Percentiles rank a stretch among this genome's conserved stretches.
These are phyloP conservation scores for Yarrowia sp. DNA, from an alignment of 805 yeast species.

Conservation along the genomic window DNA sequence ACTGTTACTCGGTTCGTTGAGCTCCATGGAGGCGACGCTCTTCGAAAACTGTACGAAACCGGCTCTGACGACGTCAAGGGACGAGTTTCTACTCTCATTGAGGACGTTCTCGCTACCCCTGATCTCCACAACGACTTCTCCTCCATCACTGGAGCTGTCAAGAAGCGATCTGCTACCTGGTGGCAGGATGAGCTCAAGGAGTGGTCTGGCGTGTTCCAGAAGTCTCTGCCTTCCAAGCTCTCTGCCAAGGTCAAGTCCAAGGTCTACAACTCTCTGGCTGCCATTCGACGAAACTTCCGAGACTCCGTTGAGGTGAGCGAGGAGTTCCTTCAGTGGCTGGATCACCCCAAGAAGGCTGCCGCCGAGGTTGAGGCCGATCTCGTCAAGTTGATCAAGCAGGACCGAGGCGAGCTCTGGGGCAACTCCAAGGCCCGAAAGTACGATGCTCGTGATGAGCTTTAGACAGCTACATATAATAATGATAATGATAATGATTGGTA, in stretches of 20 bases:
- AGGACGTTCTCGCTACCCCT: slow-evolving; percentile 29
- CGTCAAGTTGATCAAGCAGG: slow-evolving; percentile 1
- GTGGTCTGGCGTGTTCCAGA: slow-evolving; percentile 33
- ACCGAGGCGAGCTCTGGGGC: slow-evolving; percentile 25
- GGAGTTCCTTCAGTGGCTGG: slow-evolving; percentile 26
- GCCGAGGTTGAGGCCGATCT: slow-evolving; percentile 13
- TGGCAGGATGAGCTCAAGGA: slow-evolving; percentile 34
- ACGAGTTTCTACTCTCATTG: slow-evolving; percentile 11
- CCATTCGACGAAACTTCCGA: slow-evolving; percentile 34
- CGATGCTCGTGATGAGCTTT: slow-evolving; percentile 34
- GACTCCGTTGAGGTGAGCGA: slow-evolving; percentile 21
- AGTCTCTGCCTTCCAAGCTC: slow-evolving; percentile 17
- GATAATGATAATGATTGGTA: slow-evolving; percentile 12
- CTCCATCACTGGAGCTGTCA: slow-evolving; percentile 22
- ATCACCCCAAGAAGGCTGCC: slow-evolving; percentile 26
- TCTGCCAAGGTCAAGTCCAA: slow-evolving; percentile 23
- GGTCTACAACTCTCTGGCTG: slow-evolving; percentile 30
- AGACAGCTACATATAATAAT: not conserved
- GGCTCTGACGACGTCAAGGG: slow-evolving; percentile 30
- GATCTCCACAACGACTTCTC: slow-evolving; percentile 28
- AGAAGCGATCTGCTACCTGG: slow-evolving; percentile 28
- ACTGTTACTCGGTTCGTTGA: slow-evolving; percentile 29
- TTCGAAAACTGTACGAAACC: slow-evolving; percentile 18
- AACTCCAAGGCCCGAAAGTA: slow-evolving; percentile 34
- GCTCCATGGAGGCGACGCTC: slow-evolving; percentile 14